A percentile compares a stretch with the other conserved stretches of the same genome.
Evolutionary conservation across 2,329 filamentous ascomycete genomes (phyloP).

Genomic region (Hortaea werneckii): DNA sequence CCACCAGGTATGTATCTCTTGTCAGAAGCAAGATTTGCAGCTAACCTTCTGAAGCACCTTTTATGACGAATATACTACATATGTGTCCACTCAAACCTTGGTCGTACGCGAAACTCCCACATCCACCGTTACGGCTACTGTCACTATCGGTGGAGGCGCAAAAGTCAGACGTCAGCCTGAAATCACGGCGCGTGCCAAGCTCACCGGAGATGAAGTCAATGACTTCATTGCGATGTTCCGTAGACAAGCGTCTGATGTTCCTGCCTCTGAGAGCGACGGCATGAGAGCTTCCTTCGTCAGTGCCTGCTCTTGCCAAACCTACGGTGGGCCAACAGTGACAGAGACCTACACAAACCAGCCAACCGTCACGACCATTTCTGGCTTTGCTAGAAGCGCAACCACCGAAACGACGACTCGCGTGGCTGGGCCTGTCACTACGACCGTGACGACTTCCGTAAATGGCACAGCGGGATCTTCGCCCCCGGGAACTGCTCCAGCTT

Average conservation of each 20-base stretch:
- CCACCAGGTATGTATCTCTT: conserved; percentile 17
- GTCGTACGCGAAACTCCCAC: conserved; percentile 13
- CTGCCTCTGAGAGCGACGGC: conserved; percentile 5
- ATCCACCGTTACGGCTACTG: conserved; percentile 17
- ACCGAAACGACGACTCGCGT: conserved; percentile 9
- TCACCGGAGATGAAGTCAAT: conserved; percentile 3
- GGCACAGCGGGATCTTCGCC: neutral
- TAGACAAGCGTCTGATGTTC: conserved; percentile 7
- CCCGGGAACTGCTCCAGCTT: neutral
- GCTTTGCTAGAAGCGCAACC: conserved; percentile 11
- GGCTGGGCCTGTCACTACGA: conserved; percentile 8
- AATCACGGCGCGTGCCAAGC: conserved; percentile 8
- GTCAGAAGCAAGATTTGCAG: neutral
- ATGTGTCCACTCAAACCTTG: conserved; percentile 9
- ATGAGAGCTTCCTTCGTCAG: conserved; percentile 21
- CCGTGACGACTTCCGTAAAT: conserved; percentile 5
- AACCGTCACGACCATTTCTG: conserved; percentile 12
- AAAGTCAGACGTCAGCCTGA: conserved; percentile 10
- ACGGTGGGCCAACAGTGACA: conserved; percentile 15
- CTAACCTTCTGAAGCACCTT: conserved; percentile 9
- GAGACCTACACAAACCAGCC: conserved; percentile 18
- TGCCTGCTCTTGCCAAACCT: conserved; percentile 23
- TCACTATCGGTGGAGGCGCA: conserved; percentile 4
- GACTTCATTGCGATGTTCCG: conserved; percentile 13
- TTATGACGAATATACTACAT: conserved; percentile 12